phyloP scores from a whole-genome alignment of 2,329 filamentous ascomycete genomes.

The Chaetomium olivaceum region DNA sequence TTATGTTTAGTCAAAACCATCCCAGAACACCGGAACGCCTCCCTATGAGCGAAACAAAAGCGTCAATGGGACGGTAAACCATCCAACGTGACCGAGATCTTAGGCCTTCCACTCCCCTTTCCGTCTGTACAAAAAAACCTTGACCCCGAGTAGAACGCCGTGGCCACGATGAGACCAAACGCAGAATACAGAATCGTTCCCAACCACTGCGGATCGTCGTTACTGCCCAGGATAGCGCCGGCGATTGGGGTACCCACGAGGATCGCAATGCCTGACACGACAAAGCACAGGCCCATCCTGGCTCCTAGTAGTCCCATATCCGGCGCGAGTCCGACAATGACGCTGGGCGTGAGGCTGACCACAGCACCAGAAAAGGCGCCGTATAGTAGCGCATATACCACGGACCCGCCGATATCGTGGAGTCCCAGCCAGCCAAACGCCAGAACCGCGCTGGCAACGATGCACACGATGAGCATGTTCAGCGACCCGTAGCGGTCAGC shows the following conservation, averaged over 20 bases:
- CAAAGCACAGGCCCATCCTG: constrained; percentile 46
- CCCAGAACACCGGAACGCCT: neutral
- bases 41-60: neutral
- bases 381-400: constrained; percentile 47
- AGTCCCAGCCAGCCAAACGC: constrained; percentile 46
- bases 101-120: constrained; percentile 29
- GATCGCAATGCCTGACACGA: constrained; percentile 47
- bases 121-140: constrained; percentile 33
- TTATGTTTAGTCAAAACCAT: neutral
- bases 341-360: constrained; percentile 46
- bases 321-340: constrained; percentile 40
- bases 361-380: constrained; percentile 50
- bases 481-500: constrained; percentile 47
- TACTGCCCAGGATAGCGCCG: constrained; percentile 47
- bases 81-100: neutral
- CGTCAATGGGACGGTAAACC: neutral
- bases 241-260: constrained; percentile 53
- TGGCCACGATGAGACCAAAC: constrained; percentile 35
- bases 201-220: constrained; percentile 36
- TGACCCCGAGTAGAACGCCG: constrained; percentile 29
- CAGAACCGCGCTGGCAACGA: constrained; percentile 39
- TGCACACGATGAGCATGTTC: constrained; percentile 41
- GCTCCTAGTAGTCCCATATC: constrained; percentile 44
- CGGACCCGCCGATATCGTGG: constrained; percentile 39
- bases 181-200: constrained; percentile 39